Evolutionary conservation across 2,329 filamentous ascomycete genomes (phyloP).

Genomic region (Aspergillus niger): DNA sequence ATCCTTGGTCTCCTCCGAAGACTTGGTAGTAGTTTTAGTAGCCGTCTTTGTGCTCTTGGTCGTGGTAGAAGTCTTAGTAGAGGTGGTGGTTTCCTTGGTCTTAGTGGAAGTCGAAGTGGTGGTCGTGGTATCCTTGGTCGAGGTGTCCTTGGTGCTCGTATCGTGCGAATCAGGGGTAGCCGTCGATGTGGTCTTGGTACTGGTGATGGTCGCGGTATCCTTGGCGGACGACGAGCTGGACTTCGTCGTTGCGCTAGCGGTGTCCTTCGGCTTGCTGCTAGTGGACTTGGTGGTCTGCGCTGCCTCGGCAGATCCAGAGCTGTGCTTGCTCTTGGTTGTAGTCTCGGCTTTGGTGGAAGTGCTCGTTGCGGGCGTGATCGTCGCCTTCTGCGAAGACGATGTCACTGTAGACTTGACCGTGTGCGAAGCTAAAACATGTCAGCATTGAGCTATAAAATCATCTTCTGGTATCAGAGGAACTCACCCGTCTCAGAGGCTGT

Average conservation of each 20-base stretch:
- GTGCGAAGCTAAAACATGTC: neutral
- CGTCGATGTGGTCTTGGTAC: neutral
- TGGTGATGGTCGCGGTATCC: neutral
- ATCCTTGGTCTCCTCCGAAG: neutral
- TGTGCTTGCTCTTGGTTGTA: neutral
- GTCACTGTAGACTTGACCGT: neutral
- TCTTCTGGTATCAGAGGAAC: neutral
- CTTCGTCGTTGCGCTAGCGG: neutral
- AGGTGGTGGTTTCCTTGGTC: neutral
- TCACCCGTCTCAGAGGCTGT: neutral
- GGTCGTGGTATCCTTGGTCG: neutral
- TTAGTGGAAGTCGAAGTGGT: neutral
- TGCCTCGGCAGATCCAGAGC: neutral
- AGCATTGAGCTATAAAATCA: neutral
- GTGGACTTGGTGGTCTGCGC: neutral
- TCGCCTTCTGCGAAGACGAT: neutral
- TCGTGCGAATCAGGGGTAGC: neutral
- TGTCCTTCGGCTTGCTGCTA: neutral
- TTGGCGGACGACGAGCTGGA: neutral
- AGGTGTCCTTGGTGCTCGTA: neutral
- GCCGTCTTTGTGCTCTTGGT: neutral
- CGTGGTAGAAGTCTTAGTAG: neutral
- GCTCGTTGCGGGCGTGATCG: neutral
- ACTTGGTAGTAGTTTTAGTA: neutral
- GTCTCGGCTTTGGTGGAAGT: neutral